A percentile compares a stretch with the other conserved stretches of the same genome.
phyloP scores from a whole-genome alignment of 148 eudicot species.

The Chenopodium formosanum region DNA sequence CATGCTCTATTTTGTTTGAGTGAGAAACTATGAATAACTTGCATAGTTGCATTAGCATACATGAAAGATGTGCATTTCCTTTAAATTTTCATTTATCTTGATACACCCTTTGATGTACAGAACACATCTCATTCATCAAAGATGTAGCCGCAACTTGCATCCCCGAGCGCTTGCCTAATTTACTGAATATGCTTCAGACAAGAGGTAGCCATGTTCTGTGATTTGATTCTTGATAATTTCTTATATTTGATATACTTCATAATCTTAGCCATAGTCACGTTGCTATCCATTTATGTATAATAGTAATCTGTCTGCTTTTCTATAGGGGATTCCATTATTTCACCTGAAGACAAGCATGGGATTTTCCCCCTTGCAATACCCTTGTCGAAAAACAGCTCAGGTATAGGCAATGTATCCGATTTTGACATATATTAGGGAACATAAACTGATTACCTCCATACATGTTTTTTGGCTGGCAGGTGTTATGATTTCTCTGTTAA shows the following conservation, averaged over 20 bases:
- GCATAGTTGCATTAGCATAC: neutral
- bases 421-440: neutral
- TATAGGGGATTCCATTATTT: constrained; percentile 67
- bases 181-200: constrained; percentile 73
- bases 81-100: neutral
- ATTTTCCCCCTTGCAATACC: constrained; percentile 87
- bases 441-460: constrained; percentile 4
- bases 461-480: constrained; percentile 40
- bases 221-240: constrained; percentile 2
- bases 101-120: constrained; percentile 39
- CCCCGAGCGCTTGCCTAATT: constrained; percentile 71
- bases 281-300: neutral
- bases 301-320: constrained; percentile 9
- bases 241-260: neutral
- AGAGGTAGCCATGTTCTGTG: constrained; percentile 52
- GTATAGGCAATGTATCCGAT: constrained; percentile 26
- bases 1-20: neutral
- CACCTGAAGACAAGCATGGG: constrained; percentile 85
- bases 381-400: constrained; percentile 60
- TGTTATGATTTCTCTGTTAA: constrained; percentile 63
- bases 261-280: neutral
- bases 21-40: neutral
- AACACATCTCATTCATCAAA: constrained; percentile 71
- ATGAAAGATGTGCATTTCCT: neutral
- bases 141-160: constrained; percentile 78